A percentile compares a stretch with the other conserved stretches of the same genome.
Conservation (phyloP, 306 rosid genomes). For the Medicago arabica region DNA sequence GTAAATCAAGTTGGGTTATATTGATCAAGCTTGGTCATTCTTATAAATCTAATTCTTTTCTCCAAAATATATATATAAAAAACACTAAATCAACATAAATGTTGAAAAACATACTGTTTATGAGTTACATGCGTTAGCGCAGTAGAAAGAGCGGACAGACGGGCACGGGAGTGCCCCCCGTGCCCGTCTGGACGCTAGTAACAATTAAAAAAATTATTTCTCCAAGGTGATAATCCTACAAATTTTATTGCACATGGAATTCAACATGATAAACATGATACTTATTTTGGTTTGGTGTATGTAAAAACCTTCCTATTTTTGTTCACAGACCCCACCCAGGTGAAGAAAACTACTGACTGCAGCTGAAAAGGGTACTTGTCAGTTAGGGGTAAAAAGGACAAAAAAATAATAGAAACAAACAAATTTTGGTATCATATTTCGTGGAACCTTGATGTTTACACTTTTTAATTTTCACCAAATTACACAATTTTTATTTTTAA, state of each 20-base stretch:
- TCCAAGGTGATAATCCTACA: neutral
- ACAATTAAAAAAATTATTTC: neutral
- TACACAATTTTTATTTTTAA: neutral
- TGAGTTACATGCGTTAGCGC: too few species aligned
- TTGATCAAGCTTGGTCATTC: too few species aligned
- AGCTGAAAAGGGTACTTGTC: conserved; percentile 1
- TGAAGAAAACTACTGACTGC: neutral
- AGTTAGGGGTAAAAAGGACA: neutral
- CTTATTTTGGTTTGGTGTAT: neutral
- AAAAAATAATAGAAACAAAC: neutral
- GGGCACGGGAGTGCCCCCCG: too few species aligned
- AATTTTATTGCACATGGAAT: neutral
- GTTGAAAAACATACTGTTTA: too few species aligned
- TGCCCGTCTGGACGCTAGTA: too few species aligned
- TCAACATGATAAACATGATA: conserved; percentile 13
- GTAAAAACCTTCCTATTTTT: neutral
- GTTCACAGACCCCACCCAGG: neutral
- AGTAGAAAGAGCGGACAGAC: too few species aligned
- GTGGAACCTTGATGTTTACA: neutral
- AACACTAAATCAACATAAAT: too few species aligned
- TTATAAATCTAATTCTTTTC: too few species aligned
- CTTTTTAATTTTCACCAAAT: neutral
- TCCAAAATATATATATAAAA: too few species aligned
- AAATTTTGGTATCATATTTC: neutral
- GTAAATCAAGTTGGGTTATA: too few species aligned